phyloP scores from a whole-genome alignment of 129 eudicot genomes.

The Flaveria sonorensis region DNA sequence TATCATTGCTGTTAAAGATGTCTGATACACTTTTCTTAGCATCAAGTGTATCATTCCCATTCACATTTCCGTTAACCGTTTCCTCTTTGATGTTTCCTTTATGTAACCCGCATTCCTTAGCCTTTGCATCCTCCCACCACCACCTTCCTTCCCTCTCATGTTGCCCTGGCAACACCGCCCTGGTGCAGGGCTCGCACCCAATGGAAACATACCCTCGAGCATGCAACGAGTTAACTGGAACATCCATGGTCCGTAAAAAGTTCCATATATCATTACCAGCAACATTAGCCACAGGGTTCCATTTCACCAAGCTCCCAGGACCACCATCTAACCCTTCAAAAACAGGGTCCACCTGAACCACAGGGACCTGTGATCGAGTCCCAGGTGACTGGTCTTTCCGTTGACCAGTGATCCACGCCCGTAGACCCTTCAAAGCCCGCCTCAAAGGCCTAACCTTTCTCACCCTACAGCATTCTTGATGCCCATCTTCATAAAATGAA shows the following conservation, averaged over 20 bases:
- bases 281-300: constrained; percentile 94
- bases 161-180: constrained; percentile 91
- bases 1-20: constrained; percentile 49
- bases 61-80: constrained; percentile 41
- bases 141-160: constrained; percentile 99
- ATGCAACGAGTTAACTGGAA: constrained; percentile 89
- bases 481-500: constrained; percentile 96
- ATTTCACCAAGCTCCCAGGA: constrained; percentile 85
- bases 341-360: constrained; percentile 89
- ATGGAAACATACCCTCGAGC: constrained; percentile 86
- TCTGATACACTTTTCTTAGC: constrained; percentile 52
- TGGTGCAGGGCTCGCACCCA: constrained; percentile 98
- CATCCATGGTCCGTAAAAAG: constrained; percentile 79
- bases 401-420: constrained; percentile 99
- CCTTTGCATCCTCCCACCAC: constrained; percentile 99
- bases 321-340: constrained; percentile 97
- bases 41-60: constrained; percentile 32
- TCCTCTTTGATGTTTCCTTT: constrained; percentile 85
- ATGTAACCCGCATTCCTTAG: constrained; percentile 96
- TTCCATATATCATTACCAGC: constrained; percentile 77
- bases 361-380: constrained; percentile 83
- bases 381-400: constrained; percentile 99
- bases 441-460: constrained; percentile 92
- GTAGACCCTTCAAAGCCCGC: constrained; percentile 82
- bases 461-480: constrained; percentile 98